Base-by-base conservation (phyloP, 2,329 filamentous ascomycete species). In the Pleomassaria siparia region DNA sequence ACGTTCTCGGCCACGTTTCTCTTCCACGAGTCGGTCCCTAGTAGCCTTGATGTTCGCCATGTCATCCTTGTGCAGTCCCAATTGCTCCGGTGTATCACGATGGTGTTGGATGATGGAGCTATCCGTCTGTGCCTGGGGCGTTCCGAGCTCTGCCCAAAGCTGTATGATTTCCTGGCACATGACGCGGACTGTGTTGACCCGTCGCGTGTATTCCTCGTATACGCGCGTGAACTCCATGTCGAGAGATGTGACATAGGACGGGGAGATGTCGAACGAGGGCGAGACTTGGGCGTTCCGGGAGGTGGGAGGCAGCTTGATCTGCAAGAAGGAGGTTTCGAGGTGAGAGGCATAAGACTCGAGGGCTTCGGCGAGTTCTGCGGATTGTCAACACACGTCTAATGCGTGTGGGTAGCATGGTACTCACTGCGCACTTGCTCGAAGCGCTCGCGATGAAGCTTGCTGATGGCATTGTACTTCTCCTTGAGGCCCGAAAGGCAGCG, bases 301-400 rank as follows among this genome's bases (percentile, higher is more conserved):
- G 2, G 87, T 91, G 0, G 92, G 92, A 1, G 94, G 94, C 6
- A 99, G 82, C 32, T 86, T 81, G 64, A 97, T 85, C 64, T 86
- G 83, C 56, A 97, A 82, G 69, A 97, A 97, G 2, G 87, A 87
- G 10, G 89, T 77, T 70, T 99, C 94, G 39, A 99, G 87, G 69
- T 97, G 94, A 9, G 89, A 95, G 1, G 94, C 95, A 70, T 97
- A 99, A 4, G 92, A 96, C 68, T 96, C 87, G 42, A 99, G 85
- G 3, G 92, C 92, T 72, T 95, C 85, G 20, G 91, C 91, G 55
- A 99, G 87, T 78, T 96, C 90, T 95, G 42, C 6, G 37, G 22
- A 24, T 13, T 26, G 52, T 69, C 42, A 66, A 56, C 37, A 32
- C 33, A 24, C 30, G 30, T 40, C 1, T 12, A 15, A 9, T 21